These are phyloP conservation scores for Coniochaeta hoffmannii DNA, from an alignment of 2,329 filamentous ascomycete genomes.

Conservation along the genomic window DNA sequence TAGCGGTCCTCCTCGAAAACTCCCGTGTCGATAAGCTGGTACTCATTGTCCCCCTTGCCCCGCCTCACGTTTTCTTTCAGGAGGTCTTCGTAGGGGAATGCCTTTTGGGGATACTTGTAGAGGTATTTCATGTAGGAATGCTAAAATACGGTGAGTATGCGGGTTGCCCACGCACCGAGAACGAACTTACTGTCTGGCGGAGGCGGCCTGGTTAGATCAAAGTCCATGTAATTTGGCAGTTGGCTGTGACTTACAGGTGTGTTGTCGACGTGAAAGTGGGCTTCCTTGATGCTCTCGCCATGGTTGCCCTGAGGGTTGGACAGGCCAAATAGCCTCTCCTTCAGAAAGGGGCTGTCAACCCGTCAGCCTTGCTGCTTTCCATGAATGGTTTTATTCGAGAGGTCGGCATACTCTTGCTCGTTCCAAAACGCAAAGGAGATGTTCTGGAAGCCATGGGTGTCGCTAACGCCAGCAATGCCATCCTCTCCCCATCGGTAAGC, in stretches of 20 bases:
- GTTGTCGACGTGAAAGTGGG: constrained; percentile 94
- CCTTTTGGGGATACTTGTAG: constrained; percentile 91
- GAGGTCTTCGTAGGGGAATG: constrained; percentile 87
- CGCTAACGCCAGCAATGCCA: constrained; percentile 88
- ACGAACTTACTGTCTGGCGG: neutral
- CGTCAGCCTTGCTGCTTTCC: neutral
- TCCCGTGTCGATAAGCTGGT: constrained; percentile 85
- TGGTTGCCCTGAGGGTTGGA: constrained; percentile 97
- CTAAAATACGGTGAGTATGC: constrained; percentile 28
- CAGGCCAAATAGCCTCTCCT: constrained; percentile 89
- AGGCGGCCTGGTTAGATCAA: neutral
- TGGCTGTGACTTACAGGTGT: constrained; percentile 52
- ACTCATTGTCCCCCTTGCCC: constrained; percentile 72
- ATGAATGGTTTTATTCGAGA: neutral
- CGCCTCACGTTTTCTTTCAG: constrained; percentile 76
- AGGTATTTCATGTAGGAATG: constrained; percentile 99
- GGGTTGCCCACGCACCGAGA: constrained; percentile 10
- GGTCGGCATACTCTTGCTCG: constrained; percentile 80
- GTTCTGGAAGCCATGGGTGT: constrained; percentile 85
- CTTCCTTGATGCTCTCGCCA: constrained; percentile 94
- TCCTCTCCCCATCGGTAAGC: constrained; percentile 95
- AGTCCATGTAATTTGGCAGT: neutral
- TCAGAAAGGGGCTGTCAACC: constrained; percentile 69
- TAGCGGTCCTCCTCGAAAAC: constrained; percentile 84
- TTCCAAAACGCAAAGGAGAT: constrained; percentile 98